These are phyloP conservation scores for Aureobasidium melanogenum DNA, from an alignment of 2,329 filamentous ascomycete genomes.

Conservation along the genomic window DNA sequence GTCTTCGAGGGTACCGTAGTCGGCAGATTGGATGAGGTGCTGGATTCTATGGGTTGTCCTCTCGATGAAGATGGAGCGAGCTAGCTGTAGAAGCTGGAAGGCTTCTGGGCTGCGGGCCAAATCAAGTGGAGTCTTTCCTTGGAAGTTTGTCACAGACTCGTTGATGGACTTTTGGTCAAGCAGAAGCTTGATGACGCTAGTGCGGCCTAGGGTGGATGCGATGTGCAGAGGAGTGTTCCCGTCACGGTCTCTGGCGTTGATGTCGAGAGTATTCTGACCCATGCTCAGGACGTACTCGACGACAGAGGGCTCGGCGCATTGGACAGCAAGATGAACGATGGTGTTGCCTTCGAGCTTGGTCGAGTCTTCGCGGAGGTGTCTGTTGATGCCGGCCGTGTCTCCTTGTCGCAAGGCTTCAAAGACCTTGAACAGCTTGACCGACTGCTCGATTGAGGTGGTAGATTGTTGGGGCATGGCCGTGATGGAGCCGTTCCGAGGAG, in stretches of 20 bases:
- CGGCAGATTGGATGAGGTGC: constrained; percentile 58
- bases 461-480: constrained; percentile 16
- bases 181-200: constrained; percentile 70
- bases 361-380: constrained; percentile 56
- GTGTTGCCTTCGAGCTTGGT: constrained; percentile 67
- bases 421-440: constrained; percentile 84
- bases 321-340: constrained; percentile 85
- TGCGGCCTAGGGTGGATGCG: constrained; percentile 73
- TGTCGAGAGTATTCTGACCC: constrained; percentile 48
- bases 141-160: constrained; percentile 75
- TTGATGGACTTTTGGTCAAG: constrained; percentile 78
- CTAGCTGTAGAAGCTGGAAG: constrained; percentile 87
- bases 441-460: constrained; percentile 64
- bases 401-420: constrained; percentile 88
- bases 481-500: constrained; percentile 21
- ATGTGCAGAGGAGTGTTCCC: constrained; percentile 91
- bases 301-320: constrained; percentile 86
- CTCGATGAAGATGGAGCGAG: constrained; percentile 83
- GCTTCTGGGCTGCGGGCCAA: constrained; percentile 87
- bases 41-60: constrained; percentile 78
- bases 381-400: constrained; percentile 83
- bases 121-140: constrained; percentile 78
- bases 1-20: constrained; percentile 70
- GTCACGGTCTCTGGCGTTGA: constrained; percentile 86
- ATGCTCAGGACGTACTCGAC: constrained; percentile 87